Base-by-base conservation (phyloP, 2,329 filamentous ascomycete species). In the Thielaviopsis punctulata region DNA sequence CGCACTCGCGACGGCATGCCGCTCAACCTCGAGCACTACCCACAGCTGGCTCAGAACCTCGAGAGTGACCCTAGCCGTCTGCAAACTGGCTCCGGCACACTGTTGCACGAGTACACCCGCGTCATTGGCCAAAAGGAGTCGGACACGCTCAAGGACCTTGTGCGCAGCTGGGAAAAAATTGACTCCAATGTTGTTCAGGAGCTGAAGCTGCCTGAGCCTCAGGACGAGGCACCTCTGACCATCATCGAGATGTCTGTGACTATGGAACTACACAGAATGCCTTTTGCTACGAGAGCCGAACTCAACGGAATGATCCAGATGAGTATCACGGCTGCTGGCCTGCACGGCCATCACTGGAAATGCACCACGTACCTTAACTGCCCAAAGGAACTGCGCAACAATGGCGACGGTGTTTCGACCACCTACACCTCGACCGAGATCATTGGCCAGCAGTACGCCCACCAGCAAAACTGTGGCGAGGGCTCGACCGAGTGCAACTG, bases 181-280 rank as follows among this genome's bases (percentile, higher is more conserved):
- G 79, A 79, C 52, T 76, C 77, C 0, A 69, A 72, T 49, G 70
- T 82, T 55, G 68, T 72, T 57, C 69, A 73, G 48, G 68, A 71
- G 33, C 69, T 81, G 3, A 67, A 74, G 51, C 63, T 69, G 2
- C 66, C 70, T 9, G 51, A 57, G 33, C 63, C 68, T 2, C 66
- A 70, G 9, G 70, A 75, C 27, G 69, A 77, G 57, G 67, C 71
- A 21, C 72, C 72, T 36, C 75, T 77, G 55, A 72, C 75, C 56
- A 72, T 80, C 33, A 66, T 82, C 56, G 77, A 82, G 64, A 77
- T 81, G 67, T 76, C 79, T 56, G 70, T 75, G 4, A 76, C 76
- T 1, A 68, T 82, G 6, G 73, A 79, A 56, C 63, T 81, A 2
- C 74, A 78, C 60, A 69, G 77, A 56, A 71, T 70, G 58, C 71